phyloP scores from a whole-genome alignment of 805 yeast species.

The Yarrowia sp. region DNA sequence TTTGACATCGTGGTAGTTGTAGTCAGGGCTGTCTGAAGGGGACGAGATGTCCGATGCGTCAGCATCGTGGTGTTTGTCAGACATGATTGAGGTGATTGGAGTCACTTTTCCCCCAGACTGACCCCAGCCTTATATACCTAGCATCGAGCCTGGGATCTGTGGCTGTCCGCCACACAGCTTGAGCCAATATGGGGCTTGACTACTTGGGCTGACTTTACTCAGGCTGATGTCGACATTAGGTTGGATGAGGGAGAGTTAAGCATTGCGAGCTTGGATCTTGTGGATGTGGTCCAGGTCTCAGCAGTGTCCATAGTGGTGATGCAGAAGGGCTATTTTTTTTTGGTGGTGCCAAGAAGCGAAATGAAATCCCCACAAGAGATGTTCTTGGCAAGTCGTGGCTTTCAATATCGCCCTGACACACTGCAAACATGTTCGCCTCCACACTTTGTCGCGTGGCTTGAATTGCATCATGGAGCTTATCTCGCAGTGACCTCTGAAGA shows the following conservation, averaged over 20 bases:
- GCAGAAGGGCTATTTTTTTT: not conserved
- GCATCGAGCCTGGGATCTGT: not conserved
- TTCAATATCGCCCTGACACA: too few species aligned
- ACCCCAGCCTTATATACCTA: not conserved
- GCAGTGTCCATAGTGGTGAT: not conserved
- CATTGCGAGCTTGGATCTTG: not conserved
- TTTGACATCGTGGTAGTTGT: not conserved
- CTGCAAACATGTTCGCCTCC: not conserved
- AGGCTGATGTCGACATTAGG: not conserved
- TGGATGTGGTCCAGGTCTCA: not conserved
- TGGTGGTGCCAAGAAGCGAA: not conserved
- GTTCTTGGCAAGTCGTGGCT: not conserved
- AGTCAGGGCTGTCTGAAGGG: not conserved
- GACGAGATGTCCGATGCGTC: not conserved
- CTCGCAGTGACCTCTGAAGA: not conserved
- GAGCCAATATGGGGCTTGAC: slow-evolving; percentile 17
- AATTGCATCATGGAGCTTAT: slow-evolving; percentile 26
- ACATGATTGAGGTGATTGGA: not conserved
- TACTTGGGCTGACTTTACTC: not conserved
- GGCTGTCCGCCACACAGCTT: slow-evolving; percentile 16
- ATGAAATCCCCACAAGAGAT: not conserved
- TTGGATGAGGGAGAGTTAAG: not conserved
- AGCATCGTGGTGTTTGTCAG: not conserved
- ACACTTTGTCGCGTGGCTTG: slow-evolving; percentile 23
- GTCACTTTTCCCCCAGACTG: not conserved